A percentile compares a stretch with the other conserved stretches of the same genome.
These are phyloP conservation scores for Pinus taeda DNA, from an alignment of 75 land plant genomes.

Conservation along the genomic window DNA sequence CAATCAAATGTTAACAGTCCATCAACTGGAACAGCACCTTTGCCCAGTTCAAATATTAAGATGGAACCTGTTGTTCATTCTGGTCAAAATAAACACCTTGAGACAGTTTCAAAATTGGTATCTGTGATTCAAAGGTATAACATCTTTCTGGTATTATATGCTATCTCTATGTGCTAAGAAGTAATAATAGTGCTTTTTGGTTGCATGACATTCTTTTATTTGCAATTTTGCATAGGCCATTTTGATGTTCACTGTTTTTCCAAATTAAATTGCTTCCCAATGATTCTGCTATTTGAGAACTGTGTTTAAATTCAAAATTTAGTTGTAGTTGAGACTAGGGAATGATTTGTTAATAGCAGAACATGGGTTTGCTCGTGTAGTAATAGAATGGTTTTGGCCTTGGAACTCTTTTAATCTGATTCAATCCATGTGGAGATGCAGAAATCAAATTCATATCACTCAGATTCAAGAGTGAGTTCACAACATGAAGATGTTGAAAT, in stretches of 20 bases:
- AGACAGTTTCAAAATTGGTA: conserved; percentile 60
- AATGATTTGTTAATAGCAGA: neutral
- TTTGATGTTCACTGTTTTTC: neutral
- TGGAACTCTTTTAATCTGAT: neutral
- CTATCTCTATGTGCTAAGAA: neutral
- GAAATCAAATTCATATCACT: neutral
- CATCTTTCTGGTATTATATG: neutral
- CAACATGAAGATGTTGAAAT: too few relatives aligned
- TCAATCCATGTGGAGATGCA: neutral
- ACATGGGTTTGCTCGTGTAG: neutral
- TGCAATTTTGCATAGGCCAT: neutral
- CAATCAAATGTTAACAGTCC: conserved; percentile 71
- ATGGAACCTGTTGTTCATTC: conserved; percentile 21
- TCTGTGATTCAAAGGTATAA: conserved; percentile 53
- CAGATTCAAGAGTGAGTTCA: too few relatives aligned
- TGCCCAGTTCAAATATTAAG: neutral
- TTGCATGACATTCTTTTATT: neutral
- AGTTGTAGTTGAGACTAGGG: neutral
- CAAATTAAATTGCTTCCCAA: neutral
- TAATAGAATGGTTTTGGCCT: neutral
- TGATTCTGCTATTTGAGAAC: neutral
- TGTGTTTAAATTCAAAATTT: neutral
- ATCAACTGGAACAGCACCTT: conserved; percentile 49
- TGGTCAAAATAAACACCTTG: conserved; percentile 23
- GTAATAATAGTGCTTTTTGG: neutral